Conservation (phyloP, 177 flowering plant species). For the Vitis hybrid region DNA sequence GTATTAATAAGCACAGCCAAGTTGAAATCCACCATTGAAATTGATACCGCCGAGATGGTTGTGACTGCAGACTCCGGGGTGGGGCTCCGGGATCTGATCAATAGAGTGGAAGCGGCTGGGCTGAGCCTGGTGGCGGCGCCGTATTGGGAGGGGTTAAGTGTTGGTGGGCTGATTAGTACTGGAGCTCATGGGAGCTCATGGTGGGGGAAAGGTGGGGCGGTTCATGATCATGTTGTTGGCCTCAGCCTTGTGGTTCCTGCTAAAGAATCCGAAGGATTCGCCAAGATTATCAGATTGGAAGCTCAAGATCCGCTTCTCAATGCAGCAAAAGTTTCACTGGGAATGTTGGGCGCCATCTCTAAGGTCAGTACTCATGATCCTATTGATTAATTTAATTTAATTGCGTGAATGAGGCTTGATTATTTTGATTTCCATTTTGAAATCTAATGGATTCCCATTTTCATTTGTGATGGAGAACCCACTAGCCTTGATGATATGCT, state of each 20-base stretch:
- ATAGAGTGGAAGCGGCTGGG: slow-evolving; percentile 54
- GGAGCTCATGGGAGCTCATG: slow-evolving; percentile 93
- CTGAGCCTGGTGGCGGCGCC: slow-evolving; percentile 80
- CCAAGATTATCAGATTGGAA: slow-evolving; percentile 48
- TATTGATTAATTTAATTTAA: not conserved
- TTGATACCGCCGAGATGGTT: slow-evolving; percentile 32
- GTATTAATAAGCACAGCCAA: slow-evolving; percentile 65
- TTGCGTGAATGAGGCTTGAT: too few species aligned
- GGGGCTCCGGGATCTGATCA: slow-evolving; percentile 58
- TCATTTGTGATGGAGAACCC: too few species aligned
- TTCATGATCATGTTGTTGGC: slow-evolving; percentile 83
- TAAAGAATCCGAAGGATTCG: slow-evolving; percentile 46
- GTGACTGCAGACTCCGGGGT: slow-evolving; percentile 80
- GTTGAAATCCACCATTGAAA: slow-evolving; percentile 40
- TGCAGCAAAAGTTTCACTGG: slow-evolving; percentile 75
- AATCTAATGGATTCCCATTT: too few species aligned
- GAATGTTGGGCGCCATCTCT: slow-evolving; percentile 74
- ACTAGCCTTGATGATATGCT: too few species aligned
- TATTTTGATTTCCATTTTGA: too few species aligned
- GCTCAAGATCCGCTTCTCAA: slow-evolving; percentile 40
- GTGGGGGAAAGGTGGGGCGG: slow-evolving; percentile 89
- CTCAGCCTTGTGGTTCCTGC: slow-evolving; percentile 69
- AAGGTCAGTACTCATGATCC: slow-evolving; percentile 43
- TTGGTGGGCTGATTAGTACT: slow-evolving; percentile 77
- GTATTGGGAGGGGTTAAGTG: slow-evolving; percentile 88